Base-by-base conservation (phyloP, 768 basidiomycete genomes). In the Mycena filopes region DNA sequence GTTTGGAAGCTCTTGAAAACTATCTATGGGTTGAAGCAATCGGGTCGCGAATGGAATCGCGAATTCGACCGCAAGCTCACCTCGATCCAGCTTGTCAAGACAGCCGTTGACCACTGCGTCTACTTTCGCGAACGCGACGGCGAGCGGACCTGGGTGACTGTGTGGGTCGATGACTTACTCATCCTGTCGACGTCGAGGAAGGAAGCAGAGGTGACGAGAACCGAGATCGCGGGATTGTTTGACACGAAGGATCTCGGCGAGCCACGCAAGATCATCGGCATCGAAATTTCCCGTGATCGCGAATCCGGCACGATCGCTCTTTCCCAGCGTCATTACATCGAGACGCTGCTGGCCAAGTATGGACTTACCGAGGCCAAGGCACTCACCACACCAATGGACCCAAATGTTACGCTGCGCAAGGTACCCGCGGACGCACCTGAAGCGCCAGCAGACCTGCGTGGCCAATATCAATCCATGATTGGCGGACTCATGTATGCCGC, bases 91-190 rank as follows among this genome's bases (percentile, higher is more conserved):
- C 77, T 75, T 54, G 54, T 40, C 15, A 33, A 41, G 20, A 36
- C 63, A 1, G 25, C 50, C 1, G 60, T 70, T 1, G 73, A 79
- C 36, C 69, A 64, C 0, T 76, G 75, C 36, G 69, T 71, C 0
- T 76, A 74, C 46, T 51, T 66, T 26, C 54, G 69, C 15, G 21
- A 42, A 10, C 49, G 36, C 0, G 55, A 48, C 33, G 53, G 63
- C 2, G 33, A 54, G 23, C 51, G 66, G 0, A 60, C 64, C 15
- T 73, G 73, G 10, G 55, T 78, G 1, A 65, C 74, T 2, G 65
- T 78, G 0, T 78, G 72, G 71, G 77, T 77, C 0, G 75, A 79
- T 60, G 74, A 78, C 53, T 50, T 76, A 10, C 38, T 72, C 3
- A 43, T 78, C 29, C n/a, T 43, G 4, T 41, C 57, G 23, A 40